phyloP scores from a whole-genome alignment of 1,139 yeast species.

The Pichia sp. region DNA sequence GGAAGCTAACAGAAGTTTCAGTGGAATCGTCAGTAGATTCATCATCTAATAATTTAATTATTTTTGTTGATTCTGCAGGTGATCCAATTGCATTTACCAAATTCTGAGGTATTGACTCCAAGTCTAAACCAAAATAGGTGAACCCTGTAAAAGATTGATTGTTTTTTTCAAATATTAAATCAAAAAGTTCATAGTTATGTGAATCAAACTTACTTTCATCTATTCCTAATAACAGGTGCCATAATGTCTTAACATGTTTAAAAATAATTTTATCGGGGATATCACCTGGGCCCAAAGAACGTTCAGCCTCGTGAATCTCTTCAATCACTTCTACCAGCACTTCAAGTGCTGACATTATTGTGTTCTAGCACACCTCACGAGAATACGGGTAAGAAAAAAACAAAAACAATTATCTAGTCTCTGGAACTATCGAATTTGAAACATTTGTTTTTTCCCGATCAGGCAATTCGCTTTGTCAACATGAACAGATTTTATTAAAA shows the following conservation, averaged over 20 bases:
- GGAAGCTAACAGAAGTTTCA: constrained; percentile 7
- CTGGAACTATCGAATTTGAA: too few relatives aligned
- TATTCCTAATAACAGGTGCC: constrained; percentile 25
- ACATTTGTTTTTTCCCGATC: background rate
- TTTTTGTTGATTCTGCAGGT: constrained; percentile 6
- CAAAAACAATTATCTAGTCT: too few relatives aligned
- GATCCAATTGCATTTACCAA: constrained; percentile 11
- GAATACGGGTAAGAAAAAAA: background rate
- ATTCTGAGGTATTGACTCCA: background rate
- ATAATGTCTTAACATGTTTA: constrained; percentile 16
- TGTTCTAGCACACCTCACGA: background rate
- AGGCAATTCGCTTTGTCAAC: background rate
- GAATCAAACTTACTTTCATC: constrained; percentile 17
- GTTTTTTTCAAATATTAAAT: constrained; percentile 12
- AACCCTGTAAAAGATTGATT: constrained; percentile 6
- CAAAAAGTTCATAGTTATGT: constrained; percentile 17
- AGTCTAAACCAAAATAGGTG: constrained; percentile 7
- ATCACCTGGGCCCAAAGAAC: constrained; percentile 6
- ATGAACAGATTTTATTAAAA: too few relatives aligned
- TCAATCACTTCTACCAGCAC: constrained; percentile 12
- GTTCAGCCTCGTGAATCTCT: constrained; percentile 8
- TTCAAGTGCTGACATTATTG: constrained; percentile 8
- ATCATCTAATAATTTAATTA: constrained; percentile 7
- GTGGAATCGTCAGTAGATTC: background rate
- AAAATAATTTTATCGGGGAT: constrained; percentile 7